These are phyloP conservation scores for Coprinopsis cinerea DNA, from an alignment of 768 basidiomycete species.

Conservation along the genomic window DNA sequence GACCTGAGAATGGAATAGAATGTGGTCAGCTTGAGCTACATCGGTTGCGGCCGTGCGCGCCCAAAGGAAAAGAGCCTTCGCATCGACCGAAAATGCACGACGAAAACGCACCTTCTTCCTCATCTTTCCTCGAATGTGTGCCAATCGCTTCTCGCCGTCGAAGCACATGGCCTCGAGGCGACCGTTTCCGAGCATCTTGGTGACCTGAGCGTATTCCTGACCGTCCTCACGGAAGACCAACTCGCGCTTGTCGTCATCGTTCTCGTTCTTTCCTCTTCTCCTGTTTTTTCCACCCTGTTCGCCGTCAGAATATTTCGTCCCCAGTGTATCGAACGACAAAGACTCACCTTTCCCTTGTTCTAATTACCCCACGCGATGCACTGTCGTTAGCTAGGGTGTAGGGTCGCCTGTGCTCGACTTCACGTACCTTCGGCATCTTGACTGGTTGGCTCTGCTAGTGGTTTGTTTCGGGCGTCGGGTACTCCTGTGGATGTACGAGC, in stretches of 20 bases:
- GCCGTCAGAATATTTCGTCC: neutral
- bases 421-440: constrained; percentile 17
- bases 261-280: constrained; percentile 99
- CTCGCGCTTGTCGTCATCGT: constrained; percentile 98
- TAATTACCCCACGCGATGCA: constrained; percentile 19
- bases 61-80: neutral
- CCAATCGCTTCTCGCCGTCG: constrained; percentile 95
- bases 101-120: constrained; percentile 93
- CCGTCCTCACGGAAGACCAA: constrained; percentile 98
- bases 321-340: neutral
- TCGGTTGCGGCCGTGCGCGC: neutral
- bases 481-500: neutral
- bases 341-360: constrained; percentile 71
- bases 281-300: constrained; percentile 96
- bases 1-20: constrained; percentile 49
- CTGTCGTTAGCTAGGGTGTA: constrained; percentile 3
- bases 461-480: neutral
- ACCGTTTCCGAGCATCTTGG: constrained; percentile 98
- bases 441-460: neutral
- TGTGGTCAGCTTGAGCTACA: constrained; percentile 1
- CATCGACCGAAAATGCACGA: no score
- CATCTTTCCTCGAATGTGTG: constrained; percentile 99
- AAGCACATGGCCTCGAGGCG: constrained; percentile 95
- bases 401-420: neutral
- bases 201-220: constrained; percentile 98